Evolutionary conservation across 805 yeast genomes (phyloP).

Genomic region (Pichia cabralensis): DNA sequence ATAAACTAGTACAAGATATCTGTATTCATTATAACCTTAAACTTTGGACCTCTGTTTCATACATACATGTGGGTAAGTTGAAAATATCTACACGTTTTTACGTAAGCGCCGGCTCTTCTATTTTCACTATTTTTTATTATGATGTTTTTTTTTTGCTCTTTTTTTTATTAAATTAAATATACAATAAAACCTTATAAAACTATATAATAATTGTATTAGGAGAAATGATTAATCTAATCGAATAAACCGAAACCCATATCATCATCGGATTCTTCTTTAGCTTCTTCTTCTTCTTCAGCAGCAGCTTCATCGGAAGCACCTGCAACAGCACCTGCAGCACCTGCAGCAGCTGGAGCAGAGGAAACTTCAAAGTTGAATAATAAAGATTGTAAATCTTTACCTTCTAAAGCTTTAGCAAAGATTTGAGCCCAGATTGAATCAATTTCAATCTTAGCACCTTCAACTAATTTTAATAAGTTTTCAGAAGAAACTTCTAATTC

Average conservation of each 20-base stretch:
- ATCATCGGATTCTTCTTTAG: conserved; percentile 61
- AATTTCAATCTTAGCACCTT: conserved; percentile 70
- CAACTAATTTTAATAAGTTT: conserved; percentile 62
- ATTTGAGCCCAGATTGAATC: conserved; percentile 76
- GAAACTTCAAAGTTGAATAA: conserved; percentile 46
- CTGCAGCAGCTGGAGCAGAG: conserved; percentile 42
- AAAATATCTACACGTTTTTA: too few species aligned
- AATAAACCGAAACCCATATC: conserved; percentile 91
- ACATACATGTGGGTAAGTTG: too few species aligned
- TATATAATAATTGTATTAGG: too few species aligned
- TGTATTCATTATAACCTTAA: too few species aligned
- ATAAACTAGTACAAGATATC: too few species aligned
- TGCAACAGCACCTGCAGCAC: conserved; percentile 37
- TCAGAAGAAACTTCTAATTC: conserved; percentile 86
- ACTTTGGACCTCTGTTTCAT: too few species aligned
- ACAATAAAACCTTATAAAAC: neutral
- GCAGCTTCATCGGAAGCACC: conserved; percentile 37
- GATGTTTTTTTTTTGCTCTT: too few species aligned
- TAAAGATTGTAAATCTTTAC: conserved; percentile 64
- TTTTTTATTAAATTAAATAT: too few species aligned
- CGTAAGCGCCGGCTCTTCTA: too few species aligned
- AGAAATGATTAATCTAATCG: conserved; percentile 61
- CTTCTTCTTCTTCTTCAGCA: conserved; percentile 49
- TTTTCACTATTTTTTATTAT: too few species aligned
- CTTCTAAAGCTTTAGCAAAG: conserved; percentile 74